Conservation (phyloP, 1,284 basidiomycete genomes). For the Cryptococcus depauperatus region DNA sequence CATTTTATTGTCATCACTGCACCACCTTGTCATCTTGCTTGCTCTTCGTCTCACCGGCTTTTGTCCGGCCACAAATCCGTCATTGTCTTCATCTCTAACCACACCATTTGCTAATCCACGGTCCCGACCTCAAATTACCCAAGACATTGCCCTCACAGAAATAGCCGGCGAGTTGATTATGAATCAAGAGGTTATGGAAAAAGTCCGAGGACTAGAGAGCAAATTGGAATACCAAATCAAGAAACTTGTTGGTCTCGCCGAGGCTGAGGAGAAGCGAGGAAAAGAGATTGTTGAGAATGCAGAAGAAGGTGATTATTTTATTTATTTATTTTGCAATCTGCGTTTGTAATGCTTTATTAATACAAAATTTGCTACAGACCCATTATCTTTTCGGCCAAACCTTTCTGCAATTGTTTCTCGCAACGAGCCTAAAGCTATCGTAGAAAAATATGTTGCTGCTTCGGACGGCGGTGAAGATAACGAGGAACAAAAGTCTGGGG, state of each 20-base stretch:
- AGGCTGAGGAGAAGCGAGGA: conserved; percentile 47
- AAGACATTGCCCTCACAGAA: conserved; percentile 8
- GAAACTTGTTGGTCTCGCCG: conserved; percentile 70
- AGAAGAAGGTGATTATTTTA: conserved; percentile 54
- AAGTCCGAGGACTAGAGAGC: conserved; percentile 57
- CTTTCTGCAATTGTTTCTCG: conserved; percentile 47
- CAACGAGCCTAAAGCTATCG: conserved; percentile 11
- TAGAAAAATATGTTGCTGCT: conserved; percentile 4
- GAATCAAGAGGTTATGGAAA: conserved; percentile 49
- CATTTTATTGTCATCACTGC: conserved; percentile 75
- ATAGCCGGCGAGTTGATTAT: conserved; percentile 33
- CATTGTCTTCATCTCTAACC: conserved; percentile 17
- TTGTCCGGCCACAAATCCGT: conserved; percentile 5
- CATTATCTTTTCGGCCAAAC: conserved; percentile 84
- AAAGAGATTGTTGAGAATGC: conserved; percentile 51
- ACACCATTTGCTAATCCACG: conserved; percentile 9
- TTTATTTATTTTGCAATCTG: neutral
- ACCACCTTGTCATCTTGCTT: conserved; percentile 70
- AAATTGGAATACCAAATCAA: conserved; percentile 93
- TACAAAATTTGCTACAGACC: no score
- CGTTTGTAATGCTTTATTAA: no score
- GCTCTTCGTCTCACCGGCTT: conserved; percentile 47
- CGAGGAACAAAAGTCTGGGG: conserved; percentile 48
- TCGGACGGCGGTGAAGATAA: conserved; percentile 24
- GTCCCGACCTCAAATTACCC: conserved; percentile 3